Percentiles rank a stretch among this genome's conserved stretches.
These are phyloP conservation scores for Pascua guehoae DNA, from an alignment of 1,284 basidiomycete species.

Conservation along the genomic window DNA sequence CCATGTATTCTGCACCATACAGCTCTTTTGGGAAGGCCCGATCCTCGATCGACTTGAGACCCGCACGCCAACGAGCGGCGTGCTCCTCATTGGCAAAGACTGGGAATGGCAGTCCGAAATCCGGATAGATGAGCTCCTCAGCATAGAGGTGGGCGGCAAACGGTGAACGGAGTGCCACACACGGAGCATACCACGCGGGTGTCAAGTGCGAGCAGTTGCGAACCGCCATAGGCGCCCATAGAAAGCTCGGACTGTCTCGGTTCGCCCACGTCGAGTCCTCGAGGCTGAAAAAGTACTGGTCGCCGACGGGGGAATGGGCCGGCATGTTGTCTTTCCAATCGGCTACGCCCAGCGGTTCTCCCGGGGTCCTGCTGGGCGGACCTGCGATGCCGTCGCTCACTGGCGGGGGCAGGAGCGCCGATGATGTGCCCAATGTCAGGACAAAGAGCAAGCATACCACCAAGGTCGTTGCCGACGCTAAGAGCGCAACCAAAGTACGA, in stretches of 20 bases:
- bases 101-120: not conserved
- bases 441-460: no score
- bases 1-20: not conserved
- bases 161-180: not conserved
- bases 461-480: no score
- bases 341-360: no score
- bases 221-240: slow-evolving; percentile 52
- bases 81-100: not conserved
- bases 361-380: no score
- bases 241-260: slow-evolving; percentile 72
- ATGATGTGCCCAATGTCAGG: no score
- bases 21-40: not conserved
- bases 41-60: not conserved
- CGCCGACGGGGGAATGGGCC: no score
- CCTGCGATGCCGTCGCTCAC: no score
- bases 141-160: not conserved
- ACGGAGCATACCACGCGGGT: not conserved
- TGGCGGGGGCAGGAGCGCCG: no score
- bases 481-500: no score
- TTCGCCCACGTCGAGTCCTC: slow-evolving; percentile 57
- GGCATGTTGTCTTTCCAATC: no score
- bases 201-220: slow-evolving; percentile 1
- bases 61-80: not conserved
- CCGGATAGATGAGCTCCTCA: slow-evolving; percentile 3
- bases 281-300: slow-evolving; percentile 32